Base-by-base conservation (phyloP, 2,329 filamentous ascomycete species). In the Cytospora leucostoma region DNA sequence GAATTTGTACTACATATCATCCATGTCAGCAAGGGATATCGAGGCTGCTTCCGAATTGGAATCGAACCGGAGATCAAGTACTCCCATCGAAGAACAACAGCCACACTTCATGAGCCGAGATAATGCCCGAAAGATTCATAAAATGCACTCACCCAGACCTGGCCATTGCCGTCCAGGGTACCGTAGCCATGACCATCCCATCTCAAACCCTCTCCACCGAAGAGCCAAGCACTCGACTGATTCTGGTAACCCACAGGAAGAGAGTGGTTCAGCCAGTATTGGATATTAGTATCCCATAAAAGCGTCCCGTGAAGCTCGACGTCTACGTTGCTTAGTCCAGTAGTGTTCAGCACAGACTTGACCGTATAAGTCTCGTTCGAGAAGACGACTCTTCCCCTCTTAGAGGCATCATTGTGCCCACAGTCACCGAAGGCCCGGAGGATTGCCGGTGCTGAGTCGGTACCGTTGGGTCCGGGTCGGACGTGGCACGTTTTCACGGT, bases 191-290 rank as follows among this genome's bases (percentile, higher is more conserved):
- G 70, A 7, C 79, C 79, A 32, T 77, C 68, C 60, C 79, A 72
- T 12, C 71, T 70, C 13, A 82, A 67, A 37, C 77, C 73, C 10
- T 76, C 73, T 1, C 79, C 80, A 6, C 78, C 78, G 8, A 79
- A 69, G 32, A 75, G 66, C 71, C 74, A 79, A 7, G 76, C 77
- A 5, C 76, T 75, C 17, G 74, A 73, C 52, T 79, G 77, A 56
- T 79, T 78, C 65, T 79, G 77, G 55, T 76, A 78, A 0, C 75
- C 76, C n/a, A 79, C 73, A 0, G 71, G 68, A 1, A 78, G 61
- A 2, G 76, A 77, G 56, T 77, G 68, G 38, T 71, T 70, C 2
- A 78, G 69, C 77, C 77, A 79, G 70, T 79, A 79, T 2, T 27
- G 35, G 13, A 66, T 51, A 19, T 66, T 62, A 17, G 57, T 57